Conservation (phyloP, 2,329 filamentous ascomycete species). For the Gyromitra esculenta region DNA sequence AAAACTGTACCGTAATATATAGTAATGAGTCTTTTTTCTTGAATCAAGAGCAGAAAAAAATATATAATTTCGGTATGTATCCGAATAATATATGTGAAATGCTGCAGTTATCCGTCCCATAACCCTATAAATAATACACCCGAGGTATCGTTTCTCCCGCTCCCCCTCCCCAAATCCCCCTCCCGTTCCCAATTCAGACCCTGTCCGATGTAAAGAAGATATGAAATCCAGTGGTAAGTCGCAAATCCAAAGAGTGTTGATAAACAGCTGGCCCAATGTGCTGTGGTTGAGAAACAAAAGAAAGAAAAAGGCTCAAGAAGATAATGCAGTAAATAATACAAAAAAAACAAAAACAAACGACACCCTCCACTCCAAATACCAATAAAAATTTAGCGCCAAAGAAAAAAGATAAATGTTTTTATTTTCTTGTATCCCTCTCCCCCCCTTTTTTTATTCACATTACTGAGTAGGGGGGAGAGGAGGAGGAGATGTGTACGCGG, state of each 20-base stretch:
- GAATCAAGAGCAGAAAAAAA: slow-evolving; percentile 21
- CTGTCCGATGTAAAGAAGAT: slow-evolving; percentile 35
- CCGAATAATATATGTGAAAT: slow-evolving; percentile 17
- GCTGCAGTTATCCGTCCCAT: slow-evolving; percentile 25
- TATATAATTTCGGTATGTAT: neutral
- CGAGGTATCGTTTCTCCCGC: slow-evolving; percentile 14
- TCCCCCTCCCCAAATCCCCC: slow-evolving; percentile 1
- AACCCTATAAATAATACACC: slow-evolving; percentile 29
- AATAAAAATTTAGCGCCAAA: slow-evolving; percentile 32
- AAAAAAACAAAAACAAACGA: slow-evolving; percentile 32
- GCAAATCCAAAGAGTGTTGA: slow-evolving; percentile 11
- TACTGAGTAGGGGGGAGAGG: slow-evolving; percentile 1
- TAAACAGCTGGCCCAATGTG: slow-evolving; percentile 17
- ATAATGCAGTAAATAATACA: slow-evolving; percentile 34
- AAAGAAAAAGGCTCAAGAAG: slow-evolving; percentile 14
- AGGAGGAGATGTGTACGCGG: slow-evolving; percentile 25
- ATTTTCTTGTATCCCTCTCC: neutral
- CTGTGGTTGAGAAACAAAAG: slow-evolving; percentile 24
- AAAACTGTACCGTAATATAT: slow-evolving; percentile 19
- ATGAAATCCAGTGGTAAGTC: slow-evolving; percentile 17
- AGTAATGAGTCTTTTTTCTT: slow-evolving; percentile 9
- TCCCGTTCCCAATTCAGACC: slow-evolving; percentile 24
- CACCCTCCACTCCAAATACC: slow-evolving; percentile 29
- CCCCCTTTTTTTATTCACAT: slow-evolving; percentile 10
- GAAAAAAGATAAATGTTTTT: slow-evolving; percentile 3